phyloP scores from a whole-genome alignment of 495 filamentous ascomycete species.

The Tuber borchii region DNA sequence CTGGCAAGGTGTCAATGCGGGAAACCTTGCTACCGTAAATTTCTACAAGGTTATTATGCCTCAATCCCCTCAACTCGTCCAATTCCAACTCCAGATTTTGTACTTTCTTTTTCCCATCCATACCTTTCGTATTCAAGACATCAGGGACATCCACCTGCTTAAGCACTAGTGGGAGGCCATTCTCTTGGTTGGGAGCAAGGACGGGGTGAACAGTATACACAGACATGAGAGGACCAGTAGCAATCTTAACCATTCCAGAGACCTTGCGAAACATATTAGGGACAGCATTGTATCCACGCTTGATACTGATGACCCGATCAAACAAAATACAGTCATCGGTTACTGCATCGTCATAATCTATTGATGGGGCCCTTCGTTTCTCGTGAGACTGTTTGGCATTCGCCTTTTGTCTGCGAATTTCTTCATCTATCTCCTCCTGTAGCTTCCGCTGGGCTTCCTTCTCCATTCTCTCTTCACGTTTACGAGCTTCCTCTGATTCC shows the following conservation, averaged over 20 bases:
- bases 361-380: conserved; percentile 44
- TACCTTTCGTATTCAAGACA: conserved; percentile 49
- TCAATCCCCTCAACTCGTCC: conserved; percentile 63
- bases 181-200: conserved; percentile 47
- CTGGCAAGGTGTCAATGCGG: conserved; percentile 29
- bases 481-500: conserved; percentile 50
- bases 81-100: conserved; percentile 62
- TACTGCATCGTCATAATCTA: conserved; percentile 29
- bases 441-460: conserved; percentile 49
- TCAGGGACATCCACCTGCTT: conserved; percentile 60
- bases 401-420: conserved; percentile 58
- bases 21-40: conserved; percentile 76
- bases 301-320: conserved; percentile 61
- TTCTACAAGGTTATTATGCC: conserved; percentile 69
- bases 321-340: conserved; percentile 55
- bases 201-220: conserved; percentile 65
- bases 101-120: conserved; percentile 58
- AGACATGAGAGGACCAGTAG: conserved; percentile 52
- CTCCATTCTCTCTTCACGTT: conserved; percentile 48
- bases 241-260: conserved; percentile 55
- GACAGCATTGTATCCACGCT: conserved; percentile 52
- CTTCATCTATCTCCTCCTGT: conserved; percentile 53
- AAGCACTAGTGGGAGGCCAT: conserved; percentile 57
- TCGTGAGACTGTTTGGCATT: conserved; percentile 53
- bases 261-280: conserved; percentile 57